Base-by-base conservation (phyloP, 768 basidiomycete species). In the Kwoniella sp. region DNA sequence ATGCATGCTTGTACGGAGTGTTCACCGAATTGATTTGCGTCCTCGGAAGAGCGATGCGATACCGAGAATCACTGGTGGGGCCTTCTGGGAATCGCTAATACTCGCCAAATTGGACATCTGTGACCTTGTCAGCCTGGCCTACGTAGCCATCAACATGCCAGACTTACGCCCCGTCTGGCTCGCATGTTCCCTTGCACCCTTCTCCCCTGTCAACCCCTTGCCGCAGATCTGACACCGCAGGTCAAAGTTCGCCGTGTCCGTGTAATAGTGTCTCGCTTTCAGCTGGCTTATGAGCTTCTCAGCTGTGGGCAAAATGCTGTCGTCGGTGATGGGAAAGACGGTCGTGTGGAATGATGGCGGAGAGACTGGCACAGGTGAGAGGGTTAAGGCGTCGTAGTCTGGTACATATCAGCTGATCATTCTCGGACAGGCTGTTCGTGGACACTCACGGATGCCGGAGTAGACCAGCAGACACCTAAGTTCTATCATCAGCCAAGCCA, bases 191-290 rank as follows among this genome's bases (percentile, higher is more conserved):
- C 88, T 82, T 1, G 93, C 93, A 55, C 84, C 91, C 66, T 91
- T 96, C 77, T 98, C 92, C 28, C 93, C 93, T 62, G 86, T 92
- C 59, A 98, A 76, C 0, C 88, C 90, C 63, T 83, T 78, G 15
- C 85, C 82, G 65, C 92, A 98, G 44, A 85, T 78, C 83, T 58
- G 56, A 28, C 66, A 66, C 65, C 84, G 86, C 38, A 96, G 73
- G 73, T 90, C 88, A 70, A 96, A 96, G 3, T 87, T 93, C 36
- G 86, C 74, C 3, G 88, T 92, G 72, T 96, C 95, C 10, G 92
- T 95, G 66, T 80, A 96, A 22, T 88, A 89, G 63, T 82, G 86
- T 76, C 84, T 85, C 27, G 79, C 78, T 27, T 89, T 80, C 64
- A 96, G 74, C 54, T 82, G 80, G 20, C 77, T 79, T 4, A 88